Conservation (phyloP, 805 yeast genomes). For the Ogataea degrootiae region DNA sequence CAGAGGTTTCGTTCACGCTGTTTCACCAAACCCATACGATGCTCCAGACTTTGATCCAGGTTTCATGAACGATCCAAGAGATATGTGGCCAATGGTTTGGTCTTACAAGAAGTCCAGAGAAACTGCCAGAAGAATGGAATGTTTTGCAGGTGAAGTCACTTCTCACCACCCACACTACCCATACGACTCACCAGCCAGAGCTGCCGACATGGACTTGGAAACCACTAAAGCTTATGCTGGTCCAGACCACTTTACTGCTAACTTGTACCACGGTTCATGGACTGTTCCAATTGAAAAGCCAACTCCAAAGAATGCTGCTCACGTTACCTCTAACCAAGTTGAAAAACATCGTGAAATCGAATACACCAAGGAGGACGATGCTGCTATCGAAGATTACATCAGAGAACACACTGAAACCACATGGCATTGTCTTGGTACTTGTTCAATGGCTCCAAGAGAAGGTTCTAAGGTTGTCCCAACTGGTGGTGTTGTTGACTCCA, state of each 20-base stretch:
- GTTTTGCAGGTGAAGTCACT: conserved; percentile 27
- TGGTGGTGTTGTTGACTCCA: conserved; percentile 26
- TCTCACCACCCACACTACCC: conserved; percentile 25
- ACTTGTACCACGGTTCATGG: conserved; percentile 29
- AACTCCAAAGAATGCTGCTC: conserved; percentile 12
- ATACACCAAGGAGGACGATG: conserved; percentile 23
- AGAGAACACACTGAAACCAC: conserved; percentile 28
- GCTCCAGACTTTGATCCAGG: conserved; percentile 27
- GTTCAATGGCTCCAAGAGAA: conserved; percentile 28
- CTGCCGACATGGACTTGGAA: conserved; percentile 24
- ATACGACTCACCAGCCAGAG: conserved; percentile 25
- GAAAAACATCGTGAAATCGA: conserved; percentile 19
- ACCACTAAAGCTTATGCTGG: conserved; percentile 23
- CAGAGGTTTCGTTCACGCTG: conserved; percentile 23
- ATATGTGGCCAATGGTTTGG: conserved; percentile 29
- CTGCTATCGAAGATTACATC: conserved; percentile 25
- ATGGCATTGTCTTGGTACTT: conserved; percentile 29
- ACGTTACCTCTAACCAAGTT: conserved; percentile 24
- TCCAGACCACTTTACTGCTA: conserved; percentile 23
- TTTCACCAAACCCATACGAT: conserved; percentile 24
- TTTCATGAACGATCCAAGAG: conserved; percentile 26
- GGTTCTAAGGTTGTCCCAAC: conserved; percentile 24
- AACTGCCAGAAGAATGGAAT: conserved; percentile 28
- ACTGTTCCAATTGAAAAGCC: conserved; percentile 25
- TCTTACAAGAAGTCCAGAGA: conserved; percentile 27